Evolutionary conservation across 2,329 filamentous ascomycete species (phyloP).

Genomic region (Claviceps monticola): DNA sequence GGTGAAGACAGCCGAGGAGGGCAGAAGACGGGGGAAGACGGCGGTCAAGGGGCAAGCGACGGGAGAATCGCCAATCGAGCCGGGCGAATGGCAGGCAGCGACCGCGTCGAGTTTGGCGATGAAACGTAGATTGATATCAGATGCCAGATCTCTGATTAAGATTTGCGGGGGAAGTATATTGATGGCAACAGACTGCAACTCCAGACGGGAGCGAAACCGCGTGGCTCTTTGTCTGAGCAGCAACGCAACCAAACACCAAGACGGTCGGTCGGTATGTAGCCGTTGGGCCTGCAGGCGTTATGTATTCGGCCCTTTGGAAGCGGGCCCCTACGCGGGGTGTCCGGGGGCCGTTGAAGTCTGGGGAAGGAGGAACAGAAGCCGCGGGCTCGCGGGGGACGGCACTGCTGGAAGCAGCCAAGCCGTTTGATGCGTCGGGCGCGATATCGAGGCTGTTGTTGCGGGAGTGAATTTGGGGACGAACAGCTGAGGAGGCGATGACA

Average conservation of each 20-base stretch:
- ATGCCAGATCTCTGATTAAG: conserved; percentile 5
- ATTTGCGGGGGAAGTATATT: conserved; percentile 16
- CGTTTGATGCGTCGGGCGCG: background rate
- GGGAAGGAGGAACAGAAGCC: conserved; percentile 5
- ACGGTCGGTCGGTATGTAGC: conserved; percentile 7
- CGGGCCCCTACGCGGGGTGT: conserved; percentile 18
- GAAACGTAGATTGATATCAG: conserved; percentile 3
- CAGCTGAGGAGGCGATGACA: background rate
- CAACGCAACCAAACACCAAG: conserved; percentile 8
- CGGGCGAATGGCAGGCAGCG: background rate
- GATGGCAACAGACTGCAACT: conserved; percentile 2
- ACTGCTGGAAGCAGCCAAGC: background rate
- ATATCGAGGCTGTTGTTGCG: background rate
- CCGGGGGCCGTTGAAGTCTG: conserved; percentile 5
- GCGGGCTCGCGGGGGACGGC: background rate
- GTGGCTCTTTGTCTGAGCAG: conserved; percentile 5
- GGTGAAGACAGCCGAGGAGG: background rate
- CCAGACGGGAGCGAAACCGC: conserved; percentile 5
- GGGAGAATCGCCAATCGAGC: background rate
- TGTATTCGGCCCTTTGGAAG: conserved; percentile 22
- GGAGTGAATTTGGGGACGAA: background rate
- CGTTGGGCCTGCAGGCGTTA: conserved; percentile 20
- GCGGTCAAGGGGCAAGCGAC: background rate
- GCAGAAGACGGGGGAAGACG: background rate
- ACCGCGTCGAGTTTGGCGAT: conserved; percentile 3